Percentiles rank a stretch among this genome's conserved stretches.
Evolutionary conservation across 2,329 filamentous ascomycete genomes (phyloP).

Genomic region (Fusarium euwallaceae): DNA sequence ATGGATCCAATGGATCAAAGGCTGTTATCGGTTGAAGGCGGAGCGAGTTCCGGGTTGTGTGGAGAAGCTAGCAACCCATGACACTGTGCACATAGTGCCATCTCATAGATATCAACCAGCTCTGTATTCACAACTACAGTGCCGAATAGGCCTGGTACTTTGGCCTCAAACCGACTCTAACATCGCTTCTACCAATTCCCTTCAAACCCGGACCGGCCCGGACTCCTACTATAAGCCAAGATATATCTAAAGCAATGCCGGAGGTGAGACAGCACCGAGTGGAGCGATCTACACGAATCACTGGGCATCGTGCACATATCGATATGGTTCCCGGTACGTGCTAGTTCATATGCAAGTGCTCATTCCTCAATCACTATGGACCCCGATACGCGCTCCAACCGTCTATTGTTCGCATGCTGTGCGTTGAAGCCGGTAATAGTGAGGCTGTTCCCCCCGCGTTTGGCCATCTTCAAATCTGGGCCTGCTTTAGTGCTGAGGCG

Average conservation of each 20-base stretch:
- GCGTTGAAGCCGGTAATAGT: neutral
- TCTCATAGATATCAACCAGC: neutral
- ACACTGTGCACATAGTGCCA: neutral
- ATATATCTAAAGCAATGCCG: neutral
- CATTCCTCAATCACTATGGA: neutral
- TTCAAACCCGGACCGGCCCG: neutral
- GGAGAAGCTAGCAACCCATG: constrained; percentile 12
- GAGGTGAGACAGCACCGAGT: neutral
- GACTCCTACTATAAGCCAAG: constrained; percentile 5
- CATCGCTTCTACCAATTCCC: neutral
- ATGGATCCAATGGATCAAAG: constrained; percentile 2
- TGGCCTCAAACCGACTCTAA: neutral
- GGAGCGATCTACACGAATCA: constrained; percentile 2
- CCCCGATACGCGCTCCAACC: neutral
- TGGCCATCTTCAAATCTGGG: neutral
- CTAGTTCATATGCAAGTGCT: neutral
- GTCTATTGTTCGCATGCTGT: neutral
- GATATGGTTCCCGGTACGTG: neutral
- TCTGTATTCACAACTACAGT: neutral
- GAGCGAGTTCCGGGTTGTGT: constrained; percentile 6
- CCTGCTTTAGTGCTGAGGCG: neutral
- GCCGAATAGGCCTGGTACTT: neutral
- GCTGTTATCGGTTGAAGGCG: constrained; percentile 24
- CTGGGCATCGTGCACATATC: neutral
- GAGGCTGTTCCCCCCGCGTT: neutral